These are phyloP conservation scores for Globisporangium parvum DNA, from an alignment of 352 stramenopile genomes.

Conservation along the genomic window DNA sequence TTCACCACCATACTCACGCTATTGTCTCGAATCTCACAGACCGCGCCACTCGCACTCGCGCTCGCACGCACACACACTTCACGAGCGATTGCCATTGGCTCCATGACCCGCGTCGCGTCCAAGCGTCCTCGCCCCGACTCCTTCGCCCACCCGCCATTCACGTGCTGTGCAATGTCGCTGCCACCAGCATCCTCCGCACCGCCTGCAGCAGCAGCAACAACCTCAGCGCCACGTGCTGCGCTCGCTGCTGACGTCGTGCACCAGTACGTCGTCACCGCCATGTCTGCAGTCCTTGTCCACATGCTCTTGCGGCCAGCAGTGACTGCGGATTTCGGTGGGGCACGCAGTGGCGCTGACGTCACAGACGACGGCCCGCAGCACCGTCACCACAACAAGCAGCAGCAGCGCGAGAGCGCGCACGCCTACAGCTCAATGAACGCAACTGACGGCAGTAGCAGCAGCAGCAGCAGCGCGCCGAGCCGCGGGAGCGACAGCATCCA, in stretches of 20 bases:
- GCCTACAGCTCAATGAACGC: background rate
- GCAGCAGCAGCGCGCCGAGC: background rate
- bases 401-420: background rate
- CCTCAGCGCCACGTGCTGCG: background rate
- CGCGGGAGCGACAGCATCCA: constrained; percentile 29
- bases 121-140: constrained; percentile 11
- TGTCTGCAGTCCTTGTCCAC: constrained; percentile 5
- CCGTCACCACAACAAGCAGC: background rate
- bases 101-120: constrained; percentile 6
- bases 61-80: background rate
- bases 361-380: background rate
- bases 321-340: constrained; percentile 5
- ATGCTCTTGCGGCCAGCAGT: constrained; percentile 2
- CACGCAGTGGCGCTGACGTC: background rate
- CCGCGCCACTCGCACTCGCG: background rate
- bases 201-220: background rate
- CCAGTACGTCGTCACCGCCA: constrained; percentile 7
- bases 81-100: too few relatives aligned
- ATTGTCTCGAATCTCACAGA: background rate
- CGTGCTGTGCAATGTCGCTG: background rate
- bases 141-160: background rate
- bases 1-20: too few relatives aligned
- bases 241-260: background rate
- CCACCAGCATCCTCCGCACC: background rate
- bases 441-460: background rate